phyloP scores from a whole-genome alignment of 2,329 filamentous ascomycete species.

The Cadophora sp. region DNA sequence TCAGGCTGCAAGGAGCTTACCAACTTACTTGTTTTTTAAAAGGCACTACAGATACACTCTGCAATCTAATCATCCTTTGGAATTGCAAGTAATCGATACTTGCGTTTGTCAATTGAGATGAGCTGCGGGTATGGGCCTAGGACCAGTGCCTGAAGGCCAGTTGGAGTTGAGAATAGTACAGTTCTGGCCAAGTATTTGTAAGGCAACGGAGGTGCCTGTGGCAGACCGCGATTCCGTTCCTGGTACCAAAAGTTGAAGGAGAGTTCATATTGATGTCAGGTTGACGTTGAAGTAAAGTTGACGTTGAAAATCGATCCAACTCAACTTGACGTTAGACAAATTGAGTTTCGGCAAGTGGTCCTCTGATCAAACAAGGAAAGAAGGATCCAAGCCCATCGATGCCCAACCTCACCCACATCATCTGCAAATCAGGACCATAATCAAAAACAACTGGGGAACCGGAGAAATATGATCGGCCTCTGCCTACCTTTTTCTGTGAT shows the following conservation, averaged over 20 bases:
- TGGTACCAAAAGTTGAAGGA: not conserved
- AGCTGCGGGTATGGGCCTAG: not conserved
- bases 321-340: not conserved
- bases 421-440: not conserved
- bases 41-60: not conserved
- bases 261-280: too few relatives aligned
- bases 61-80: not conserved
- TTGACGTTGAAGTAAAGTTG: not conserved
- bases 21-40: not conserved
- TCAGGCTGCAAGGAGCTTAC: not conserved
- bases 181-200: not conserved
- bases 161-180: not conserved
- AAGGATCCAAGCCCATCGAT: not conserved
- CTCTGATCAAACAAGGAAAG: not conserved
- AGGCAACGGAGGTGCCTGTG: not conserved
- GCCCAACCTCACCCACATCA: not conserved
- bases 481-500: not conserved
- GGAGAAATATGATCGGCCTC: not conserved
- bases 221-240: not conserved
- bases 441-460: not conserved
- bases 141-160: not conserved
- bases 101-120: not conserved
- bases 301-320: not conserved
- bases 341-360: slow-evolving; percentile 1
- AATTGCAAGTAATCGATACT: too few relatives aligned